phyloP scores from a whole-genome alignment of 2,329 filamentous ascomycete species.

The Colletotrichum filicis region DNA sequence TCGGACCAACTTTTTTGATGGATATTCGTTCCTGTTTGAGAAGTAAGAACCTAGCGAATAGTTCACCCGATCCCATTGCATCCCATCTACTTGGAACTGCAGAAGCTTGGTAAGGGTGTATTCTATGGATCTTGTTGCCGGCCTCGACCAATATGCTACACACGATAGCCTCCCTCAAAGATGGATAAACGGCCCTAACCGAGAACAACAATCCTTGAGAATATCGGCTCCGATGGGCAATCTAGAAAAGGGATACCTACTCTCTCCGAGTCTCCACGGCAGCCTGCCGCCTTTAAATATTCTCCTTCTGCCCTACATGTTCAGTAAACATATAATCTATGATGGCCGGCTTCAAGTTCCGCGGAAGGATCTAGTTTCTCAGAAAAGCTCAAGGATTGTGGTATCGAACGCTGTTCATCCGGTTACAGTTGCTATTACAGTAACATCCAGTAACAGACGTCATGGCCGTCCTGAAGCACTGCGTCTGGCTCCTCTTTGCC shows the following conservation, averaged over 20 bases:
- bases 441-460: neutral
- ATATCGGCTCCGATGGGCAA: neutral
- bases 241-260: neutral
- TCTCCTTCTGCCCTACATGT: neutral
- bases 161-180: neutral
- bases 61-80: neutral
- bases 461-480: conserved; percentile 15
- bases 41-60: neutral
- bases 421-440: neutral
- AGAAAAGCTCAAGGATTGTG: neutral
- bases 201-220: neutral
- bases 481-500: conserved; percentile 14
- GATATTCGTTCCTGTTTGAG: neutral
- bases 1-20: neutral
- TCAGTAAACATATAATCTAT: conserved; percentile 4
- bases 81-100: conserved; percentile 13
- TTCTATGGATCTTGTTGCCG: neutral
- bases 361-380: neutral
- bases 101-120: conserved; percentile 1
- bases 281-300: neutral
- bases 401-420: conserved; percentile 9
- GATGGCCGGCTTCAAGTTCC: neutral
- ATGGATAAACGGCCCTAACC: neutral
- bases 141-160: neutral
- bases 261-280: neutral